Percentiles rank a stretch among this genome's conserved stretches.
phyloP scores from a whole-genome alignment of 164 flowering plant species.

The Cinnamomum chago region DNA sequence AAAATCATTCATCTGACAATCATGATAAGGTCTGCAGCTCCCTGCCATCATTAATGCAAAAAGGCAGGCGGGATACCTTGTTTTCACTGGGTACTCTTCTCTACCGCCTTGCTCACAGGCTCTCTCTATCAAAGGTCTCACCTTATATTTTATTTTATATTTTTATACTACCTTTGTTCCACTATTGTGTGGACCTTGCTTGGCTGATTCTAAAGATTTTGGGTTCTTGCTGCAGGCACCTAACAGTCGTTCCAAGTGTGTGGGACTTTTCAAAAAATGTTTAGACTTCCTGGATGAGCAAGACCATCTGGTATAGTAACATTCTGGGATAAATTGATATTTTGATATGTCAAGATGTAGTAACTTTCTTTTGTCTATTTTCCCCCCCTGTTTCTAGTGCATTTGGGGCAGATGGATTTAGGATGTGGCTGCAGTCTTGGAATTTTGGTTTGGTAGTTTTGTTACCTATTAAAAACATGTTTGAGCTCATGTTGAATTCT shows the following conservation, averaged over 20 bases:
- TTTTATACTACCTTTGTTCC: background rate
- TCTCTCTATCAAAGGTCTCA: conserved; percentile 81
- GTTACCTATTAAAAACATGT: too few relatives aligned
- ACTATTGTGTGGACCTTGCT: conserved; percentile 1
- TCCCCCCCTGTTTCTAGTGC: too few relatives aligned
- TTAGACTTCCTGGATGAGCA: conserved; percentile 80
- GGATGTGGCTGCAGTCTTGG: too few relatives aligned
- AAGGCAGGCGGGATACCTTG: conserved; percentile 71
- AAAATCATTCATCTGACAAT: conserved; percentile 50
- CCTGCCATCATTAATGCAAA: conserved; percentile 62
- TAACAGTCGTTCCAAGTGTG: conserved; percentile 66
- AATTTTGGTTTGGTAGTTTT: too few relatives aligned
- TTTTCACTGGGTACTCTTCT: conserved; percentile 81
- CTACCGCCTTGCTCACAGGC: conserved; percentile 87
- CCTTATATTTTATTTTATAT: background rate
- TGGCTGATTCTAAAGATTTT: conserved; percentile 8
- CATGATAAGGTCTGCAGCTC: conserved; percentile 48
- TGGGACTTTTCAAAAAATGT: conserved; percentile 66
- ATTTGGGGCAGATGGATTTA: too few relatives aligned
- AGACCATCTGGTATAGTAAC: conserved; percentile 65
- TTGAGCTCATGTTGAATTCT: background rate
- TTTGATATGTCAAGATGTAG: too few relatives aligned
- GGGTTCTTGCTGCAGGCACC: conserved; percentile 50
- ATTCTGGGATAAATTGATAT: too few relatives aligned
- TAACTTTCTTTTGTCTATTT: background rate